Evolutionary conservation across 768 basidiomycete species (phyloP).

Genomic region (Leccinum broughii): DNA sequence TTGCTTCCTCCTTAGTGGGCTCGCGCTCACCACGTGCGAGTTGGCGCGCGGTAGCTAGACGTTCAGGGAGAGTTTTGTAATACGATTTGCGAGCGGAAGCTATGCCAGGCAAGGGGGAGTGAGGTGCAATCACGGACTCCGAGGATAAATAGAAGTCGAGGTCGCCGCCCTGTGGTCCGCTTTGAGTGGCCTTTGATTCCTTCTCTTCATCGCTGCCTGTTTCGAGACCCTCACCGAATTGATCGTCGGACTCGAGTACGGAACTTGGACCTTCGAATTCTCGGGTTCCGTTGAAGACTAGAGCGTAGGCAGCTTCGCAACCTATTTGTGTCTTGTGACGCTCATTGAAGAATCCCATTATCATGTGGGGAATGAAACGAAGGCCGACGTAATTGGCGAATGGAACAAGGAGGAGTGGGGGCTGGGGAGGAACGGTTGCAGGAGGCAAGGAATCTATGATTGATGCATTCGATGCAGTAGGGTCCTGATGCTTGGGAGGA

Average conservation of each 20-base stretch:
- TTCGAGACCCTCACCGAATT: constrained; percentile 13
- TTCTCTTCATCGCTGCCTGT: constrained; percentile 7
- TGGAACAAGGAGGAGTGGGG: constrained; percentile 77
- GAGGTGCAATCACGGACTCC: constrained; percentile 71
- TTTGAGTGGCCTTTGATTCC: constrained; percentile 3
- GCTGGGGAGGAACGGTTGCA: constrained; percentile 61
- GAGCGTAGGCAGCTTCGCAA: constrained; percentile 75
- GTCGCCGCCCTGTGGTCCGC: constrained; percentile 45
- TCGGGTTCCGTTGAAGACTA: constrained; percentile 65
- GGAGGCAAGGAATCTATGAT: constrained; percentile 49
- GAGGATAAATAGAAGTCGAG: constrained; percentile 70
- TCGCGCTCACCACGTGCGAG: constrained; percentile 74
- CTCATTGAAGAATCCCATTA: constrained; percentile 91
- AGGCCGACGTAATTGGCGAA: constrained; percentile 80
- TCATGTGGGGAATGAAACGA: constrained; percentile 83
- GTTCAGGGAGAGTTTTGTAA: constrained; percentile 67
- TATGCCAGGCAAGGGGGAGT: constrained; percentile 58
- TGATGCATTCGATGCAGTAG: constrained; percentile 21
- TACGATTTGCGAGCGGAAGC: constrained; percentile 73
- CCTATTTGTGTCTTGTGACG: constrained; percentile 78
- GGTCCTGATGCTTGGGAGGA: constrained; percentile 20
- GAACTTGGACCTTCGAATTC: constrained; percentile 47
- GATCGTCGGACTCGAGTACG: constrained; percentile 20
- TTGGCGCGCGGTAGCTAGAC: constrained; percentile 70
- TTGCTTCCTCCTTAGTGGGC: constrained; percentile 81